Evolutionary conservation across 768 basidiomycete genomes (phyloP).

Genomic region (Mycena filopes): DNA sequence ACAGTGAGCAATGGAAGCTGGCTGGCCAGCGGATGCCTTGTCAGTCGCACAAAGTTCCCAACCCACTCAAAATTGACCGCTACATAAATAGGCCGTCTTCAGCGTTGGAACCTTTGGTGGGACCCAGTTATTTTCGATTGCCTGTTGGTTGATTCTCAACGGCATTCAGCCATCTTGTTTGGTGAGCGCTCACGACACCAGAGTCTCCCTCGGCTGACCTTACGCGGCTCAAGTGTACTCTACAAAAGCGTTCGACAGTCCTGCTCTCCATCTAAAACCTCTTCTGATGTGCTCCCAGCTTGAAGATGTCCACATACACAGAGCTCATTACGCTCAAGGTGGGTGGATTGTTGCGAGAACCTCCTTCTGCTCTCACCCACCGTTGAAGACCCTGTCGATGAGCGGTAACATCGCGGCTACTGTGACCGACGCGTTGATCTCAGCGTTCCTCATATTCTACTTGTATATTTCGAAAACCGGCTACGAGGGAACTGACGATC

Average conservation of each 20-base stretch:
- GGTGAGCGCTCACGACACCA: neutral
- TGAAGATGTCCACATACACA: neutral
- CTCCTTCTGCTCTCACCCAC: neutral
- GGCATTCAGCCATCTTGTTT: neutral
- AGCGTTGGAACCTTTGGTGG: constrained; percentile 8
- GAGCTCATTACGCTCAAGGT: constrained; percentile 11
- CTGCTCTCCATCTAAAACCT: neutral
- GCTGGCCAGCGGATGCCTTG: constrained; percentile 10
- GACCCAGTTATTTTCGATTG: neutral
- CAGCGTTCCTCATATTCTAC: constrained; percentile 20
- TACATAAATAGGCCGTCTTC: neutral
- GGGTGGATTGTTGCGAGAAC: neutral
- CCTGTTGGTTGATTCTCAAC: neutral
- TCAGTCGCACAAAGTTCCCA: no score
- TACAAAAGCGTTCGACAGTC: neutral
- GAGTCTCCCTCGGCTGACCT: neutral
- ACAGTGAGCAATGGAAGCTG: constrained; percentile 27
- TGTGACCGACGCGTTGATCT: constrained; percentile 24
- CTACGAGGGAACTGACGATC: constrained; percentile 18
- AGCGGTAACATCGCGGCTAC: constrained; percentile 28
- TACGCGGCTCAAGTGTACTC: neutral
- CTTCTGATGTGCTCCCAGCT: neutral
- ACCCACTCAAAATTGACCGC: no score
- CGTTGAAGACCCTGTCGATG: constrained; percentile 23
- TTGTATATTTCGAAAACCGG: constrained; percentile 25